A percentile compares a stretch with the other conserved stretches of the same genome.
These are phyloP conservation scores for Volvariella volvacea DNA, from an alignment of 1,284 basidiomycete species.

Conservation along the genomic window DNA sequence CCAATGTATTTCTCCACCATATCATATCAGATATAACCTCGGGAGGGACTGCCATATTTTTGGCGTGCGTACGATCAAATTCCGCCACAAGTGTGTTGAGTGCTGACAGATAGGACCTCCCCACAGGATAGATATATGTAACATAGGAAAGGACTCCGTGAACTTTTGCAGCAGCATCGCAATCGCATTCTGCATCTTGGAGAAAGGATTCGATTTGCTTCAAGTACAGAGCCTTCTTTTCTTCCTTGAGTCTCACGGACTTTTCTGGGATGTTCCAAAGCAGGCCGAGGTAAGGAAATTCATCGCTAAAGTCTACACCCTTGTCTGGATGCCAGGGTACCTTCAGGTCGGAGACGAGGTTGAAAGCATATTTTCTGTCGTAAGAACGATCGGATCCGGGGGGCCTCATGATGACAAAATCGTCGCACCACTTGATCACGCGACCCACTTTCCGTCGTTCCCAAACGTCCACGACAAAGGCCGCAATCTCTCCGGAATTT, in stretches of 20 bases:
- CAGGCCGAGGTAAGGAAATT: constrained; percentile 17
- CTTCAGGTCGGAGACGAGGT: constrained; percentile 9
- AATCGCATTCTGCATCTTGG: not conserved
- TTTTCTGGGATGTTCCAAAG: constrained; percentile 14
- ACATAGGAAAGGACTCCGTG: constrained; percentile 29
- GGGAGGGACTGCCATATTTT: constrained; percentile 11
- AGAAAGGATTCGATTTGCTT: constrained; percentile 10
- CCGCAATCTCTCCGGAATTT: constrained; percentile 24
- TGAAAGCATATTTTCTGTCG: constrained; percentile 11
- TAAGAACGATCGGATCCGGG: constrained; percentile 14
- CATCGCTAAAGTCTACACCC: constrained; percentile 10
- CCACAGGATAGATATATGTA: constrained; percentile 22
- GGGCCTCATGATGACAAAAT: constrained; percentile 16
- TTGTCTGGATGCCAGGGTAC: constrained; percentile 24
- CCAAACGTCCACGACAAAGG: constrained; percentile 22
- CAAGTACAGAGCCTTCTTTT: constrained; percentile 17
- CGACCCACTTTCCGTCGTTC: constrained; percentile 12
- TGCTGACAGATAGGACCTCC: constrained; percentile 20
- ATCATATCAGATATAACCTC: constrained; percentile 18
- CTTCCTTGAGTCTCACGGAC: constrained; percentile 13
- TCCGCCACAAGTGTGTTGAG: constrained; percentile 19
- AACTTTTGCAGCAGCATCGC: constrained; percentile 17
- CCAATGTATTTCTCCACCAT: constrained; percentile 25
- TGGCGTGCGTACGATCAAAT: constrained; percentile 13
- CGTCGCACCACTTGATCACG: constrained; percentile 24